Evolutionary conservation across 495 filamentous ascomycete genomes (phyloP).

Genomic region (Penicillium cosmopolitanum): DNA sequence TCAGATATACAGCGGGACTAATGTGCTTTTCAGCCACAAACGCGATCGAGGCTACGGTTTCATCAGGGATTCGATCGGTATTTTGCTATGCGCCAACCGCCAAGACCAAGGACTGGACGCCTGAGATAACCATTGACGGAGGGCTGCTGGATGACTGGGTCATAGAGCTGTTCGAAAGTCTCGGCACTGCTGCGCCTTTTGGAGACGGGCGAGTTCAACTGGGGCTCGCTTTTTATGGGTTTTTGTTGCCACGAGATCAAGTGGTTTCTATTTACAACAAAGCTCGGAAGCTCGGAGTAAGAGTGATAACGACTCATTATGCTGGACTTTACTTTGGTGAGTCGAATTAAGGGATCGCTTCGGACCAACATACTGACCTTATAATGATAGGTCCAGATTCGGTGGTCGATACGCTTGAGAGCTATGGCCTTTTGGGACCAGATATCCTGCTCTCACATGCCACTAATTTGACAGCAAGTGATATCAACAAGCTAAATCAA

Average conservation of each 20-base stretch:
- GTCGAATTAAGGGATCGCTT: not conserved
- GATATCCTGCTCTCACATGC: slow-evolving; percentile 46
- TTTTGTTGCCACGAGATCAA: slow-evolving; percentile 37
- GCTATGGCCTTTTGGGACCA: slow-evolving; percentile 36
- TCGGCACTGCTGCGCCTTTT: slow-evolving; percentile 36
- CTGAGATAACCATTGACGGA: slow-evolving; percentile 32
- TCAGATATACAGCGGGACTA: not conserved
- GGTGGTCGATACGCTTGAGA: slow-evolving; percentile 32
- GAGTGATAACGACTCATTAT: slow-evolving; percentile 46
- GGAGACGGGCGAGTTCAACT: slow-evolving; percentile 44
- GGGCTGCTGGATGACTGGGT: slow-evolving; percentile 46
- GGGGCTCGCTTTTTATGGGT: slow-evolving; percentile 47
- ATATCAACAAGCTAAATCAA: slow-evolving; percentile 30
- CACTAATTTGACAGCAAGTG: slow-evolving; percentile 24
- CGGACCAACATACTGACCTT: not conserved
- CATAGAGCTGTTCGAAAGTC: slow-evolving; percentile 34
- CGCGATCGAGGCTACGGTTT: slow-evolving; percentile 43
- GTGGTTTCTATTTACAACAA: slow-evolving; percentile 35
- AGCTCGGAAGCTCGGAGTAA: slow-evolving; percentile 29
- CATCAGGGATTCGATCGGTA: slow-evolving; percentile 51
- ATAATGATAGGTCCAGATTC: slow-evolving; percentile 17
- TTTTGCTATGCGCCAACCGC: slow-evolving; percentile 49
- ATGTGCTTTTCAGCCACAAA: slow-evolving; percentile 29
- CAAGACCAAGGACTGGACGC: slow-evolving; percentile 38
- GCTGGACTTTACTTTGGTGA: slow-evolving; percentile 17